Conservation (phyloP, 2,329 filamentous ascomycete species). For the Ciborinia camelliae region DNA sequence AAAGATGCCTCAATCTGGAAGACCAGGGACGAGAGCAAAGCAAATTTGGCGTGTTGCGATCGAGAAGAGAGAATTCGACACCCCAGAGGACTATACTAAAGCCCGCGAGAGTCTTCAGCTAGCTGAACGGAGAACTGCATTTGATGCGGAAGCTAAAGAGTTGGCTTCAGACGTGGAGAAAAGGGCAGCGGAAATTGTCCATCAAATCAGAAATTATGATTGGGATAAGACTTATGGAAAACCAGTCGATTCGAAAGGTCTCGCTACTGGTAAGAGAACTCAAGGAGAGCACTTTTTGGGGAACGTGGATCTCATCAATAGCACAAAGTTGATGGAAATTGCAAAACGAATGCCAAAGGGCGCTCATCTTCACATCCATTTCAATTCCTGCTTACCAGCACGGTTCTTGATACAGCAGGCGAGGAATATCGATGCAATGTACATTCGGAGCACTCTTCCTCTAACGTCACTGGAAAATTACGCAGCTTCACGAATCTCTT, state of each 20-base stretch:
- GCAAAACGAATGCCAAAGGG: slow-evolving; percentile 65
- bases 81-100: slow-evolving; percentile 26
- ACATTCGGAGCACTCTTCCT: slow-evolving; percentile 59
- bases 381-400: slow-evolving; percentile 69
- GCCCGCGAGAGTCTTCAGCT: slow-evolving; percentile 27
- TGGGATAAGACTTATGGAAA: slow-evolving; percentile 31
- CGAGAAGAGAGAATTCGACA: slow-evolving; percentile 24
- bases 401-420: slow-evolving; percentile 56
- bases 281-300: slow-evolving; percentile 56
- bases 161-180: slow-evolving; percentile 32
- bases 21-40: slow-evolving; percentile 21
- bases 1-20: slow-evolving; percentile 31
- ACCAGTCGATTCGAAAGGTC: slow-evolving; percentile 24
- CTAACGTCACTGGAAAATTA: slow-evolving; percentile 40
- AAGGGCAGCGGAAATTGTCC: slow-evolving; percentile 32
- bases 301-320: slow-evolving; percentile 51
- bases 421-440: slow-evolving; percentile 59
- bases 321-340: slow-evolving; percentile 56
- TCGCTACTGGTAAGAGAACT: slow-evolving; percentile 26
- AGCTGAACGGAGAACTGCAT: slow-evolving; percentile 32
- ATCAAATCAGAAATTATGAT: slow-evolving; percentile 34
- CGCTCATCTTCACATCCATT: slow-evolving; percentile 70
- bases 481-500: slow-evolving; percentile 31
- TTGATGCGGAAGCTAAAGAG: slow-evolving; percentile 32
- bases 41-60: slow-evolving; percentile 23